Conservation (phyloP, 495 filamentous ascomycete species). For the Podospora sp. region DNA sequence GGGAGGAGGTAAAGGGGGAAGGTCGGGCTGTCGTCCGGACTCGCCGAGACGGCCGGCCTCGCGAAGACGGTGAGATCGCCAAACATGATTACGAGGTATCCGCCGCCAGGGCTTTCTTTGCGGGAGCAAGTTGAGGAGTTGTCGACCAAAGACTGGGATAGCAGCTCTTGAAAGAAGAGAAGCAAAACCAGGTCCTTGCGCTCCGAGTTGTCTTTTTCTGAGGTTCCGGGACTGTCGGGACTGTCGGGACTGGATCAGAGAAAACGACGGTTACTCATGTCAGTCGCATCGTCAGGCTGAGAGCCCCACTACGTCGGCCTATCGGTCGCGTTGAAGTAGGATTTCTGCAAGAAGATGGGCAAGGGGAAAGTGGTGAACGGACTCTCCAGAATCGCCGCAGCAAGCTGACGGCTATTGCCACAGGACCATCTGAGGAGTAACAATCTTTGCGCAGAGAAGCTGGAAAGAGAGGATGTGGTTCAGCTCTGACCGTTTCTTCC, state of each 20-base stretch:
- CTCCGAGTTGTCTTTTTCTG: neutral
- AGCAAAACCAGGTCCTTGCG: neutral
- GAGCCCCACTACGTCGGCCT: neutral
- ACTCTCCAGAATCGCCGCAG: neutral
- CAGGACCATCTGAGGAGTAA: neutral
- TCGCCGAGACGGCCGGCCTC: conserved; percentile 14
- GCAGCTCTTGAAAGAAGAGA: neutral
- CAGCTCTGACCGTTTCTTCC: neutral
- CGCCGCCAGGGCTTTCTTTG: neutral
- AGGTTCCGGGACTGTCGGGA: conserved; percentile 9
- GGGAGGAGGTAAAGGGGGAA: conserved; percentile 57
- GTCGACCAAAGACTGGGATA: neutral
- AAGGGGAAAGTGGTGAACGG: neutral
- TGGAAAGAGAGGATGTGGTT: neutral
- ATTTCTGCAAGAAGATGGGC: neutral
- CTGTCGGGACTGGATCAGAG: neutral
- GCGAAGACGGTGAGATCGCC: conserved; percentile 23
- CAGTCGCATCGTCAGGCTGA: neutral
- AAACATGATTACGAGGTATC: conserved; percentile 26
- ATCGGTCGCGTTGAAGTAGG: neutral
- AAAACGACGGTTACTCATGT: conserved; percentile 7
- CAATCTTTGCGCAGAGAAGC: neutral
- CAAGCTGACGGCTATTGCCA: neutral
- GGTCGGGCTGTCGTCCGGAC: conserved; percentile 38
- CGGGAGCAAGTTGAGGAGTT: neutral